Evolutionary conservation across 352 stramenopile species (phyloP), one percentile per base, ranked within the genome.

Genomic region (Phytophthora cactorum): DNA sequence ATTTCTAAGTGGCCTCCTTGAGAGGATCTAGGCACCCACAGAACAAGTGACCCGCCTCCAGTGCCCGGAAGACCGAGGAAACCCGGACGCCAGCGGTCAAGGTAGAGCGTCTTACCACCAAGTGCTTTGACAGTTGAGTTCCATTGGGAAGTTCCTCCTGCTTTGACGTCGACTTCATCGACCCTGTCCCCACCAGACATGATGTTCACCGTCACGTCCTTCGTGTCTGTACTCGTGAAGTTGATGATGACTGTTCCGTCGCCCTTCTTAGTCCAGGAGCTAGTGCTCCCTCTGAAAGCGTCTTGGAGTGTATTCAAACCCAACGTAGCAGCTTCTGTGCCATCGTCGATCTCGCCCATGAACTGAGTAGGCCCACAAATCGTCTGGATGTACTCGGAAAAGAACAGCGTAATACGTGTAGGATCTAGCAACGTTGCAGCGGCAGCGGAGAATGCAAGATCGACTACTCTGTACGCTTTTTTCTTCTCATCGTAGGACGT

Each of bases 381-480:
- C 3, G 75, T 78, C 61, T 90, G 75, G 12, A 88, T 76, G 31
- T 80, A 90, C 72, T 86, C 78, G 22, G 79, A 76, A 1, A 75
- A 64, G 43, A 90, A 50, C 1, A 59, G 50, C 2, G 34, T 75
- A 31, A 90, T 57, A 1, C 76, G 72, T 0, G 74, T 88, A 1
- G 79, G 76, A 47, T 90, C 79, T 12, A 72, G 12, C 44, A 74
- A 29, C 28, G 53, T 56, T 31, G 59, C 68, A 11, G 68, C 54
- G 17, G 72, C 27, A 15, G 47, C 59, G 1, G 68, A 67, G 9
- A 77, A 52, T 4, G 45, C 69, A 3, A 41, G 53, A 28, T 76
- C 69, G 9, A 73, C 52, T 15, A 52, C 34, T 39, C 34, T 9
- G 11, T 39, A 22, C 9, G 17, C 10, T 39, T 39, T 49, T n/a